Percentiles rank a stretch among this genome's conserved stretches.
Evolutionary conservation across 345 rosid species (phyloP).

Genomic region (Syzygium aromaticum): DNA sequence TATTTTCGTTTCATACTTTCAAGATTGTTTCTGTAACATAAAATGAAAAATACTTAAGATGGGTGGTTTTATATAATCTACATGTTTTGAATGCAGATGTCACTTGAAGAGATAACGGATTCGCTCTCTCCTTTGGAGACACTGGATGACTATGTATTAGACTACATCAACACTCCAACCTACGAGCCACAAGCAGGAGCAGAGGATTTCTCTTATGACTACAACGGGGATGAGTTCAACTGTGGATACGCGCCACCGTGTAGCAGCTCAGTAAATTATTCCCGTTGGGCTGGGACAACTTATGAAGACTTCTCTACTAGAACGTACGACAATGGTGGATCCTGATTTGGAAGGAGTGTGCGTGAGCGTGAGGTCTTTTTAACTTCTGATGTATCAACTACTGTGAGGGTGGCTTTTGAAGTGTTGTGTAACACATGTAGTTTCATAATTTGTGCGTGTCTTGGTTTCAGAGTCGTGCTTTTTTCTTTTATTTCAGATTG

Average conservation of each 20-base stretch:
- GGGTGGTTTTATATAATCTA: neutral
- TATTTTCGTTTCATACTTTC: neutral
- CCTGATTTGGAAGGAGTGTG: neutral
- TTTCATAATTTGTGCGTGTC: neutral
- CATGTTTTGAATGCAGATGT: neutral
- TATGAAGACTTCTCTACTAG: neutral
- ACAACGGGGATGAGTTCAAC: neutral
- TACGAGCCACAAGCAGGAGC: neutral
- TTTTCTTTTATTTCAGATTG: neutral
- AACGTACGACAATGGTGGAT: neutral
- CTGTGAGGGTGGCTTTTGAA: neutral
- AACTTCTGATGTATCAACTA: neutral
- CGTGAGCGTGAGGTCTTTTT: neutral
- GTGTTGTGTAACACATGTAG: neutral
- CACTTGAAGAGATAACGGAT: neutral
- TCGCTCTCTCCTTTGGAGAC: neutral
- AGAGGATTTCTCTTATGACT: neutral
- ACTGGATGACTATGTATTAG: neutral
- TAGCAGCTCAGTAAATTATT: too few species aligned
- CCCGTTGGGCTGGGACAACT: too few species aligned
- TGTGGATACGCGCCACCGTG: neutral
- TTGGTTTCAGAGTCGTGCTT: neutral
- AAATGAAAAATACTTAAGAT: neutral
- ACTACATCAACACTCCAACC: neutral
- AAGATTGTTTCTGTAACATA: neutral